Percentiles rank a stretch among this genome's conserved stretches.
These are phyloP conservation scores for Dissophora ornata DNA, from an alignment of 192 early-diverging fungal genomes.

Conservation along the genomic window DNA sequence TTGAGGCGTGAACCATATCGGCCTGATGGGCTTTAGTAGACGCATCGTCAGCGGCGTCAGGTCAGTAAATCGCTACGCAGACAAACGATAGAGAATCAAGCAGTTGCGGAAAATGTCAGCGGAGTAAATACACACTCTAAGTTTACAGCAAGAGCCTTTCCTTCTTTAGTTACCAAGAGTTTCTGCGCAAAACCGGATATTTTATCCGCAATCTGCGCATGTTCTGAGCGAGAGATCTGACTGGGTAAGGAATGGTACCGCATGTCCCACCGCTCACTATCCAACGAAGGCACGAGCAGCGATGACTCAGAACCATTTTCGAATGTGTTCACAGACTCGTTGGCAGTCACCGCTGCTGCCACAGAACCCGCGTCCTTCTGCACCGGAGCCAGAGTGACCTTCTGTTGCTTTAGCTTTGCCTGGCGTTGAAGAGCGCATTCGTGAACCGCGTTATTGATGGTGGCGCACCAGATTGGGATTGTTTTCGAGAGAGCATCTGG, in stretches of 20 bases:
- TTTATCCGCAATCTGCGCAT: slow-evolving; percentile 68
- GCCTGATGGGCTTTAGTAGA: slow-evolving; percentile 77
- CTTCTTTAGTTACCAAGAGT: slow-evolving; percentile 57
- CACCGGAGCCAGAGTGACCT: no score
- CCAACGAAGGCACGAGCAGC: slow-evolving; percentile 15
- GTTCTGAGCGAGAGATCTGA: slow-evolving; percentile 76
- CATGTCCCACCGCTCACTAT: slow-evolving; percentile 61
- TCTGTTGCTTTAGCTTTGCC: background rate
- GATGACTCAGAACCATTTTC: no score
- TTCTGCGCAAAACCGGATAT: slow-evolving; percentile 68
- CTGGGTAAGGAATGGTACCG: slow-evolving; percentile 73
- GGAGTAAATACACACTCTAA: no score
- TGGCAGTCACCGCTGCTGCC: no score
- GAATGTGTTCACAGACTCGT: no score
- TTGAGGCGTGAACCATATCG: slow-evolving; percentile 84
- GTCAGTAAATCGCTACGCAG: slow-evolving; percentile 44
- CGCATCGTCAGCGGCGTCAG: slow-evolving; percentile 48
- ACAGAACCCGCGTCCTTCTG: no score
- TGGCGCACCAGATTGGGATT: slow-evolving; percentile 90
- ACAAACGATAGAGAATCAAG: no score
- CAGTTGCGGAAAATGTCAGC: no score
- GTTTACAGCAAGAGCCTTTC: background rate
- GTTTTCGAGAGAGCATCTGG: slow-evolving; percentile 89
- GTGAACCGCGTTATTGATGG: slow-evolving; percentile 71
- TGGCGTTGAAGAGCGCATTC: slow-evolving; percentile 24